Conservation (phyloP, 495 filamentous ascomycete genomes). For the Talaromyces ruber region DNA sequence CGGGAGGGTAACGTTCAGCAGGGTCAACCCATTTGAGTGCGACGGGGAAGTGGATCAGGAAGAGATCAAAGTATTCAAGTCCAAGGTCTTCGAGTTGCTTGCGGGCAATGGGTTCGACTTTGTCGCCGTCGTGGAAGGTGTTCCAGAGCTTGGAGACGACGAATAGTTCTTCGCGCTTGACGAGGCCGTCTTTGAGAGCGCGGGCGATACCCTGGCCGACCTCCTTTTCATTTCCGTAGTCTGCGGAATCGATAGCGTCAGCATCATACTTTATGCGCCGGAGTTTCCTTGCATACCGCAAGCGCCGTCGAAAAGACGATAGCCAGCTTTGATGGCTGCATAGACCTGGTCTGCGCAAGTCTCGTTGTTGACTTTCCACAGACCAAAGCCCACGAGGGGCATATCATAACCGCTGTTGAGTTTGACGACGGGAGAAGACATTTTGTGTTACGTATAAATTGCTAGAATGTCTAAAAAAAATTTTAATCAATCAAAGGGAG, state of each 20-base stretch:
- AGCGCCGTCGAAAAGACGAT: slow-evolving; percentile 80
- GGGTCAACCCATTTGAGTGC: slow-evolving; percentile 75
- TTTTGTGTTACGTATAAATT: not conserved
- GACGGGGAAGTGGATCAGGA: slow-evolving; percentile 76
- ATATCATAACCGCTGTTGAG: slow-evolving; percentile 75
- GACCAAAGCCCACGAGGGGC: slow-evolving; percentile 74
- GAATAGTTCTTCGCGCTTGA: slow-evolving; percentile 84
- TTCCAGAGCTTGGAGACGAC: slow-evolving; percentile 92
- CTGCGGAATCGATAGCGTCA: slow-evolving; percentile 31
- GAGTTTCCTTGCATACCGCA: slow-evolving; percentile 50
- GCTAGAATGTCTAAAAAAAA: not conserved
- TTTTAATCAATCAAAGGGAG: not conserved
- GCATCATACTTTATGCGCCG: not conserved
- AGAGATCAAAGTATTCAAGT: slow-evolving; percentile 79
- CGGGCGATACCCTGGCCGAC: slow-evolving; percentile 77
- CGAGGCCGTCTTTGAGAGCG: slow-evolving; percentile 77
- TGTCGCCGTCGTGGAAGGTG: slow-evolving; percentile 69
- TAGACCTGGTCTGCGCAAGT: slow-evolving; percentile 75
- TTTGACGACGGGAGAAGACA: slow-evolving; percentile 46
- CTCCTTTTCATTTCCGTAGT: slow-evolving; percentile 86
- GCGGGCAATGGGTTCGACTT: slow-evolving; percentile 62
- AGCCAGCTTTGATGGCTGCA: slow-evolving; percentile 82
- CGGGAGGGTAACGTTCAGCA: slow-evolving; percentile 66
- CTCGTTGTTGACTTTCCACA: slow-evolving; percentile 83
- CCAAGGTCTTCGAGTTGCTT: slow-evolving; percentile 75